These are phyloP conservation scores for Raddia distichophylla DNA, from an alignment of 176 grass and related monocot genomes.

Conservation along the genomic window DNA sequence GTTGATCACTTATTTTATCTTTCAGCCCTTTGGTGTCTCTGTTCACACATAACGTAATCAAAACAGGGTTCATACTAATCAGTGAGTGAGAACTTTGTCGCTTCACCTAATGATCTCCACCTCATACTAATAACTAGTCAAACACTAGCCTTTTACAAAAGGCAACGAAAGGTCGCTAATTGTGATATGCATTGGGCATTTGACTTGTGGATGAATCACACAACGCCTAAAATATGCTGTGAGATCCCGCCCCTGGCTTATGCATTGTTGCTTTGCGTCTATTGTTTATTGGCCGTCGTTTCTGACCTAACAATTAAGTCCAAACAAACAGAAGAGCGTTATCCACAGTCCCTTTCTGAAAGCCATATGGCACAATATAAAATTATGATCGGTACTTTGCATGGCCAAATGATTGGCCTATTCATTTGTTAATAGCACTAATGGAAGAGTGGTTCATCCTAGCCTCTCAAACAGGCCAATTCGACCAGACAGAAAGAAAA, in stretches of 20 bases:
- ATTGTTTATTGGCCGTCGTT: conserved; percentile 42
- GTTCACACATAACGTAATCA: conserved; percentile 44
- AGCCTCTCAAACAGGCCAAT: conserved; percentile 38
- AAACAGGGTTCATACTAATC: conserved; percentile 19
- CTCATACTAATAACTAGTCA: conserved; percentile 40
- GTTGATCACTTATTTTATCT: conserved; percentile 42
- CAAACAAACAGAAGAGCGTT: conserved; percentile 46
- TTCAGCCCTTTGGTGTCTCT: not conserved
- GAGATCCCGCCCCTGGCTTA: conserved; percentile 40
- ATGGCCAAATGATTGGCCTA: conserved; percentile 60
- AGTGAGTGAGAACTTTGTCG: conserved; percentile 27
- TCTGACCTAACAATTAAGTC: conserved; percentile 57
- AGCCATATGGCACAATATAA: conserved; percentile 40
- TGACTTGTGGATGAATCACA: conserved; percentile 42
- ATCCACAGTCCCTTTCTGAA: conserved; percentile 44
- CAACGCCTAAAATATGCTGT: conserved; percentile 40
- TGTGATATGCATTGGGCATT: conserved; percentile 43
- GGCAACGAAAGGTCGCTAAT: conserved; percentile 34
- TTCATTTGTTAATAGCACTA: conserved; percentile 33
- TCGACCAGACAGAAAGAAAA: conserved; percentile 59
- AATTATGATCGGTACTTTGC: conserved; percentile 41
- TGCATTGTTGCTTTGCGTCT: conserved; percentile 35
- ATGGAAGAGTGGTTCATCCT: conserved; percentile 41
- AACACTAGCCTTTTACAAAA: conserved; percentile 48
- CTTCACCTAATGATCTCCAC: conserved; percentile 44